Evolutionary conservation across 768 basidiomycete genomes (phyloP).

Genomic region (Mycena albidolilacea): DNA sequence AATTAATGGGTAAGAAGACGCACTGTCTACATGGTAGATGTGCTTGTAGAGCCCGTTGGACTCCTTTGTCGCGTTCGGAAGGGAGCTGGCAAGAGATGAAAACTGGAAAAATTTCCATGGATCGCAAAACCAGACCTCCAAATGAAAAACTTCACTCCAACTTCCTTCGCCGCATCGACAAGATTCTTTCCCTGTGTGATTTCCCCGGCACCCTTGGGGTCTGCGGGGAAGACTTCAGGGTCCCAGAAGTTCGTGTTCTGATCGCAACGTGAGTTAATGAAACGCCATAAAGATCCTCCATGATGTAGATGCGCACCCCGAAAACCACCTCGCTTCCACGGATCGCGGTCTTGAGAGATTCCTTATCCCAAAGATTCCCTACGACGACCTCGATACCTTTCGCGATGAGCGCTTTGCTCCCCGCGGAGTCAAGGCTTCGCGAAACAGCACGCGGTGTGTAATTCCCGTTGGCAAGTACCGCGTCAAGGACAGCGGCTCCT

Average conservation of each 20-base stretch:
- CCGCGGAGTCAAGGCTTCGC: not conserved
- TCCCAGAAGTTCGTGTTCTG: conserved; percentile 44
- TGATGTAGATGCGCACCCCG: not conserved
- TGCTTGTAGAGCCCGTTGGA: not conserved
- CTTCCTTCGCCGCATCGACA: conserved; percentile 45
- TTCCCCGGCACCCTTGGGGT: conserved; percentile 40
- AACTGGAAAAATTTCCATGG: not conserved
- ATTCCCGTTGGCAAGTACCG: not conserved
- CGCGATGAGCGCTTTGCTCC: not conserved
- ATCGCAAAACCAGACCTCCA: not conserved
- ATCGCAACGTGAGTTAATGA: too few relatives aligned
- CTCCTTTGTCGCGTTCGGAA: not conserved
- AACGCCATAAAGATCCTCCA: too few relatives aligned
- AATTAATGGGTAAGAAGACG: not conserved
- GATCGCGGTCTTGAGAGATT: not conserved
- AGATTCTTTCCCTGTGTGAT: conserved; percentile 47
- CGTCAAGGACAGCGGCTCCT: not conserved
- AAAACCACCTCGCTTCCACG: not conserved
- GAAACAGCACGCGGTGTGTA: not conserved
- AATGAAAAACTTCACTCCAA: conserved; percentile 45
- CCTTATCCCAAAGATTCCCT: not conserved
- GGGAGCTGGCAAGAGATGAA: not conserved
- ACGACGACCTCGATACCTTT: not conserved
- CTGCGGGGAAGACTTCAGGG: conserved; percentile 36
- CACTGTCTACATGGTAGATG: conserved; percentile 7